Conservation (phyloP, 2,329 filamentous ascomycete genomes). For the Cordyceps javanica region DNA sequence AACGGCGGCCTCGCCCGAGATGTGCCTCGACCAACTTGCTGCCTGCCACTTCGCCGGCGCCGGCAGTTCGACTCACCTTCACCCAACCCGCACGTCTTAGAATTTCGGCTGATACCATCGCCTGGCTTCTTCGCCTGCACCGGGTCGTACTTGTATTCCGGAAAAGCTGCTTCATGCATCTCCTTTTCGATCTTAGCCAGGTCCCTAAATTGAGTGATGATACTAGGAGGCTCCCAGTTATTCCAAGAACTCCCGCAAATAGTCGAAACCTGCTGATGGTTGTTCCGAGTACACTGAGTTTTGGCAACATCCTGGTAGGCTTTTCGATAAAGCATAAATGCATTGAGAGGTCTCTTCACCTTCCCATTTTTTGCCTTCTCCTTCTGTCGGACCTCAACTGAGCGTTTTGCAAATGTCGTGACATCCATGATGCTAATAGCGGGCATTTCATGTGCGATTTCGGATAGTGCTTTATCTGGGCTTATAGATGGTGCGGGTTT, state of each 20-base stretch:
- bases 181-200: constrained; percentile 75
- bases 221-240: constrained; percentile 63
- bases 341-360: constrained; percentile 91
- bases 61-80: constrained; percentile 18
- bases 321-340: constrained; percentile 95
- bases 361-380: constrained; percentile 68
- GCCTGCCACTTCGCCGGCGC: neutral
- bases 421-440: constrained; percentile 69
- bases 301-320: constrained; percentile 86
- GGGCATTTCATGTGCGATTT: constrained; percentile 57
- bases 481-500: neutral
- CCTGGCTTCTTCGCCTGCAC: constrained; percentile 22
- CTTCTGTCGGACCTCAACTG: constrained; percentile 55
- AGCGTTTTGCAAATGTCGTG: constrained; percentile 68
- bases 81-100: constrained; percentile 38
- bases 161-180: constrained; percentile 81
- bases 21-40: neutral
- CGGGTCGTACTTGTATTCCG: constrained; percentile 90
- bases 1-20: constrained; percentile 4
- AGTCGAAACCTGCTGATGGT: constrained; percentile 87
- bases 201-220: constrained; percentile 70
- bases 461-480: constrained; percentile 56
- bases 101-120: constrained; percentile 48
- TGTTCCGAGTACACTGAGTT: constrained; percentile 73
- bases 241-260: constrained; percentile 82